phyloP scores from a whole-genome alignment of 129 eudicot species.

The Artemisia annua region DNA sequence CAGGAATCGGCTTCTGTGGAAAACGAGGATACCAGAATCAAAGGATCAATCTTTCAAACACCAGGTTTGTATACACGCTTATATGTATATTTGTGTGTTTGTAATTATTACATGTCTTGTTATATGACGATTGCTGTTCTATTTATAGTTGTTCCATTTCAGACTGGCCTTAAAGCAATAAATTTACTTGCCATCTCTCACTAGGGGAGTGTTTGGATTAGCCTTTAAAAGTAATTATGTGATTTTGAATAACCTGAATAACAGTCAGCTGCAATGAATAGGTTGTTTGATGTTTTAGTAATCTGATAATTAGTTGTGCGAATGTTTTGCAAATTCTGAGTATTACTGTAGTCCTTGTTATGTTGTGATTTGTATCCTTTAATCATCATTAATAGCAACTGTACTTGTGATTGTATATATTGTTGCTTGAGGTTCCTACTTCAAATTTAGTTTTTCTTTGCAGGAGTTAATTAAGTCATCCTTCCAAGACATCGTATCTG shows the following conservation, averaged over 20 bases:
- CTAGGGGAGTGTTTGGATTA: constrained; percentile 9
- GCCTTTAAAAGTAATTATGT: background rate
- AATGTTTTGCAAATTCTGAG: background rate
- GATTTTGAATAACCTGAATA: background rate
- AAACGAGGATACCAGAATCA: constrained; percentile 45
- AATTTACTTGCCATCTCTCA: no score
- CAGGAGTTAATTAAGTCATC: constrained; percentile 73
- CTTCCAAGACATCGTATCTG: constrained; percentile 74
- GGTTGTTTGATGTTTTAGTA: background rate
- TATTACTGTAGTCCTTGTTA: constrained; percentile 1
- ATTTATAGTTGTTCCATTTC: background rate
- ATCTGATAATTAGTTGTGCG: background rate
- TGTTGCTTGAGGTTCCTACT: constrained; percentile 10
- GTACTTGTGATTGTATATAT: constrained; percentile 1
- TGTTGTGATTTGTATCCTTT: background rate
- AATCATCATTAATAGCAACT: background rate
- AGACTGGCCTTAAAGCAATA: background rate
- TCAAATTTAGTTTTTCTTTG: constrained; percentile 12
- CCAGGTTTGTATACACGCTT: constrained; percentile 43
- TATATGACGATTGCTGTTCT: background rate
- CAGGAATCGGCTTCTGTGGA: constrained; percentile 71
- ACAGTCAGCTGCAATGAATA: background rate
- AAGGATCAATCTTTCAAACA: constrained; percentile 31
- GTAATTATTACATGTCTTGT: background rate
- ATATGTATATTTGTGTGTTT: background rate